Conservation (phyloP, 768 basidiomycete species). For the Rhodosporidiobolus sp. region DNA sequence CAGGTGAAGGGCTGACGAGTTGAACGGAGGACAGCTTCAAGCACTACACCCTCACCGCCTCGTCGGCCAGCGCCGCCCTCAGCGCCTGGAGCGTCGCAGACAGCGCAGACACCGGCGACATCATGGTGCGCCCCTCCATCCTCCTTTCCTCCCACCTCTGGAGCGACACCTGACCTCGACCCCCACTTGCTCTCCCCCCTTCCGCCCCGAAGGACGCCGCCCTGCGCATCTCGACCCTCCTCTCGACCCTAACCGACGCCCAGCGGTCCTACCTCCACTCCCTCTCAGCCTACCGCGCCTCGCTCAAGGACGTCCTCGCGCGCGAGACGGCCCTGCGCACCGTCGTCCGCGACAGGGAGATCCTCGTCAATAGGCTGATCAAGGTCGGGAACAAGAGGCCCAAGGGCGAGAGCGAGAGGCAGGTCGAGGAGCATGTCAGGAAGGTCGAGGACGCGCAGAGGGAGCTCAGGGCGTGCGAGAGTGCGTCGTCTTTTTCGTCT, state of each 20-base stretch:
- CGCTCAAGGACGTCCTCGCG: conserved; percentile 43
- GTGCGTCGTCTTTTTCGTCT: neutral
- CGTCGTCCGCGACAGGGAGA: conserved; percentile 45
- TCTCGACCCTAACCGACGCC: conserved; percentile 34
- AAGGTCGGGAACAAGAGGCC: conserved; percentile 44
- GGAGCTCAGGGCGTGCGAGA: conserved; percentile 44
- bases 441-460: conserved; percentile 43
- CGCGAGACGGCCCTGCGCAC: conserved; percentile 42
- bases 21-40: conserved; percentile 27
- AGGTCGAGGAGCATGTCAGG: conserved; percentile 27
- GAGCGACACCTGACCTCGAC: neutral
- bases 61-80: conserved; percentile 27
- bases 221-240: conserved; percentile 35
- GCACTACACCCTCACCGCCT: conserved; percentile 35
- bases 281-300: conserved; percentile 38
- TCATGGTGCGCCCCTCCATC: conserved; percentile 31
- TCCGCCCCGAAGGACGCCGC: conserved; percentile 30
- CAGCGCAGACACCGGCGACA: conserved; percentile 30
- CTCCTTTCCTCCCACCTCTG: neutral
- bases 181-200: neutral
- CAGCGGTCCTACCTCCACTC: conserved; percentile 41
- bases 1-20: neutral
- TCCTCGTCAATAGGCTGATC: conserved; percentile 44
- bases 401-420: conserved; percentile 9
- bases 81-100: conserved; percentile 42